These are phyloP conservation scores for Parafenestella ontariensis DNA, from an alignment of 2,329 filamentous ascomycete genomes.

Conservation along the genomic window DNA sequence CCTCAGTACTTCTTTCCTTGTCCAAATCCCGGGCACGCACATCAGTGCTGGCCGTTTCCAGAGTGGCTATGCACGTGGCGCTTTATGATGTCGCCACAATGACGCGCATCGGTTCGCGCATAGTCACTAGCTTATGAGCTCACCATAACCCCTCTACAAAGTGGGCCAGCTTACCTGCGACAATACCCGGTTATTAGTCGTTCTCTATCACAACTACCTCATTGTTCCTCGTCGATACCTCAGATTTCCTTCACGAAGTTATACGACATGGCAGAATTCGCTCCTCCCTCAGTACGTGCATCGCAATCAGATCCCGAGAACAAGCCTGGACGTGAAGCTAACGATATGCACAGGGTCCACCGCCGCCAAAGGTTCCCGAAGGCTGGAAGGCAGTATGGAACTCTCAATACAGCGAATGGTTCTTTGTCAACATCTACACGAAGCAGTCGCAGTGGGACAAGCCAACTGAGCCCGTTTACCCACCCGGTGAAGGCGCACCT, in stretches of 20 bases:
- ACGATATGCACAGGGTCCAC: conserved; percentile 52
- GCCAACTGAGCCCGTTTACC: conserved; percentile 72
- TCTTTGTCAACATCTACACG: conserved; percentile 88
- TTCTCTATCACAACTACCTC: not conserved
- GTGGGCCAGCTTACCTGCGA: conserved; percentile 4
- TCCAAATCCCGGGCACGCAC: conserved; percentile 1
- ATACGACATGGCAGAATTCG: conserved; percentile 42
- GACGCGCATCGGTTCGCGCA: conserved; percentile 23
- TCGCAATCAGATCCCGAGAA: conserved; percentile 4
- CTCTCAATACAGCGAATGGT: conserved; percentile 87
- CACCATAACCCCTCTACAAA: conserved; percentile 12
- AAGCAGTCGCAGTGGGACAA: conserved; percentile 92
- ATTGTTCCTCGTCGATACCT: not conserved
- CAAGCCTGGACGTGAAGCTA: conserved; percentile 8
- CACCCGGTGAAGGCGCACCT: conserved; percentile 55
- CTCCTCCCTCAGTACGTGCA: conserved; percentile 43
- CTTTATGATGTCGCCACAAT: conserved; percentile 27
- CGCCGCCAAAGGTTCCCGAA: conserved; percentile 70
- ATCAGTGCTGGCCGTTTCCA: not conserved
- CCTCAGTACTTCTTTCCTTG: not conserved
- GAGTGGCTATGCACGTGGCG: conserved; percentile 23
- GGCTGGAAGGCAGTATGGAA: conserved; percentile 90
- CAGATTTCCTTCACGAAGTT: not conserved
- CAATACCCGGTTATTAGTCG: conserved; percentile 1
- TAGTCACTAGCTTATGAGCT: conserved; percentile 18